Percentiles rank a stretch among this genome's conserved stretches.
Evolutionary conservation across 306 rosid genomes (phyloP).

Genomic region (Cyamopsis tetragonoloba): DNA sequence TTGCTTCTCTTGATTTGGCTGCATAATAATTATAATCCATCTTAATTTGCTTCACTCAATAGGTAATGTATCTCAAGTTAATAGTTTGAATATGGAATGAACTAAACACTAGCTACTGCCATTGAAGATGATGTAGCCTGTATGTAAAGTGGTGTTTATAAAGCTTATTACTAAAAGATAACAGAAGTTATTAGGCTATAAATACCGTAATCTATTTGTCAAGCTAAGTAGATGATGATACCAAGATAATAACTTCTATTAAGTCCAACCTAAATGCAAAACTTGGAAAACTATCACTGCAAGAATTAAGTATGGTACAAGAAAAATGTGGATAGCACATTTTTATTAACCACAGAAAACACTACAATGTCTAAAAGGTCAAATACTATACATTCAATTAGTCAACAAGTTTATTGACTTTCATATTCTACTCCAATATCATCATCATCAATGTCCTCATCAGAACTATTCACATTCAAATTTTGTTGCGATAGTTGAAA

Average conservation of each 20-base stretch:
- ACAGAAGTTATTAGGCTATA: no score
- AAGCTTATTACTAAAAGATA: background rate
- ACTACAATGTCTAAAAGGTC: conserved; percentile 10
- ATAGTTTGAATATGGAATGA: no score
- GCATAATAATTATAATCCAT: no score
- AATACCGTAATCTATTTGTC: background rate
- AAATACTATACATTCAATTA: conserved; percentile 5
- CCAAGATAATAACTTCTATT: background rate
- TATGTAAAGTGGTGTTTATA: background rate
- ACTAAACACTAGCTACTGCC: background rate
- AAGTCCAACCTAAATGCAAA: conserved; percentile 8
- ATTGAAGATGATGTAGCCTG: background rate
- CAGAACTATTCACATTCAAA: conserved; percentile 25
- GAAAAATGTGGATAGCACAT: background rate
- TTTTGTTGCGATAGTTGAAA: conserved; percentile 41
- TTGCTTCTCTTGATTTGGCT: no score
- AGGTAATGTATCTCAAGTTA: no score
- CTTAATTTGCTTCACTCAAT: no score
- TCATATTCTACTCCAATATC: conserved; percentile 33
- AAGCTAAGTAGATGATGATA: background rate
- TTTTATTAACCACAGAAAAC: conserved; percentile 10
- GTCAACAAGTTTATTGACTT: conserved; percentile 14
- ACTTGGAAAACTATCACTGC: background rate
- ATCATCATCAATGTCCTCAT: conserved; percentile 39
- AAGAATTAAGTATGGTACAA: background rate